These are phyloP conservation scores for Elongisporangium senticosum DNA, from an alignment of 352 stramenopile genomes.

Conservation along the genomic window DNA sequence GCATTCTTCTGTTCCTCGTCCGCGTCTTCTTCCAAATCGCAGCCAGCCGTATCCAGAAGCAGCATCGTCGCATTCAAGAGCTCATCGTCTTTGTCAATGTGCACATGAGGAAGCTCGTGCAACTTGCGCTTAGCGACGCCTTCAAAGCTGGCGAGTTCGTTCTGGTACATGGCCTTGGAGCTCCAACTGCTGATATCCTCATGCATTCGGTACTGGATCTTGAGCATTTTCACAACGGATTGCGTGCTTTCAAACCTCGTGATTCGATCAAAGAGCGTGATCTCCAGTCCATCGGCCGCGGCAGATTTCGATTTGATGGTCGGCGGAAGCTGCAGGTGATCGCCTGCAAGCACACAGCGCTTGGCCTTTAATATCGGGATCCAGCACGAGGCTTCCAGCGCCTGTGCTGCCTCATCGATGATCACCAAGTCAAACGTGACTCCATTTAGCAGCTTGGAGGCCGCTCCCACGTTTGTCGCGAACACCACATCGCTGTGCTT, in stretches of 20 bases:
- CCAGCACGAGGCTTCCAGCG: conserved; percentile 96
- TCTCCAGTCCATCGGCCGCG: conserved; percentile 72
- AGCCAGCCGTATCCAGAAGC: conserved; percentile 93
- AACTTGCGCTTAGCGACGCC: conserved; percentile 79
- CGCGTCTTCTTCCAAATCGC: conserved; percentile 86
- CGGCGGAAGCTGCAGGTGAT: conserved; percentile 96
- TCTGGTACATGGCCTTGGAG: conserved; percentile 93
- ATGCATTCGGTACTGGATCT: conserved; percentile 98
- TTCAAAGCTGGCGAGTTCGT: conserved; percentile 62
- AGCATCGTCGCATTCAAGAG: conserved; percentile 77
- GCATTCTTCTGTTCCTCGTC: conserved; percentile 14
- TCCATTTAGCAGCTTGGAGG: conserved; percentile 86
- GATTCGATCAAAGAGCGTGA: conserved; percentile 96
- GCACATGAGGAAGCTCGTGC: conserved; percentile 68
- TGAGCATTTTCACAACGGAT: conserved; percentile 88
- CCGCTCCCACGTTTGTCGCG: conserved; percentile 94
- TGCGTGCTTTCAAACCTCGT: conserved; percentile 58
- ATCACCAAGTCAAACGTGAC: conserved; percentile 94
- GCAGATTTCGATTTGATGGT: conserved; percentile 92
- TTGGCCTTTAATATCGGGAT: conserved; percentile 93
- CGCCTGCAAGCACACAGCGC: conserved; percentile 86
- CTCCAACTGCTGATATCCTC: conserved; percentile 94
- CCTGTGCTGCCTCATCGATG: conserved; percentile 97
- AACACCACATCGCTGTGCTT: conserved; percentile 93
- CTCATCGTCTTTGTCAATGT: conserved; percentile 46